Evolutionary conservation across 2,329 filamentous ascomycete species (phyloP).

Genomic region (Lachnum nothofagi): DNA sequence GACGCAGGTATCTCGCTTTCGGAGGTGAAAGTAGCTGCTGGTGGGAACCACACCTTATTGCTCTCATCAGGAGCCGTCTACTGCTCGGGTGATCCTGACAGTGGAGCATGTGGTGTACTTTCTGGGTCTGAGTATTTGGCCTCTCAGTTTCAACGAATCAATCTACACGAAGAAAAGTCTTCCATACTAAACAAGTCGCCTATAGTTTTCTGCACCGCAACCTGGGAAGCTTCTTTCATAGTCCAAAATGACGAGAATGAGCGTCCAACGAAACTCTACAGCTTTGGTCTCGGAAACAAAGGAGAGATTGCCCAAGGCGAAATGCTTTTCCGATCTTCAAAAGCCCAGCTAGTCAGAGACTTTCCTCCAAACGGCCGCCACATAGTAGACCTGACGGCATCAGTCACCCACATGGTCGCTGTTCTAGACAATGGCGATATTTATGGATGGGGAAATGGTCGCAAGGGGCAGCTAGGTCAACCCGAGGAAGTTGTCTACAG

Average conservation of each 20-base stretch:
- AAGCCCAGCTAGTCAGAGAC: conserved; percentile 46
- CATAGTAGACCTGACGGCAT: conserved; percentile 63
- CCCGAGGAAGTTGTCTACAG: conserved; percentile 48
- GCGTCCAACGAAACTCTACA: conserved; percentile 49
- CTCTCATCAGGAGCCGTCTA: conserved; percentile 59
- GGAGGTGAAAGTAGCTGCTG: conserved; percentile 41
- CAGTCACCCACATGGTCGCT: conserved; percentile 71
- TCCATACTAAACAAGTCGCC: conserved; percentile 26
- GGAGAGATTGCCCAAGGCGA: conserved; percentile 67
- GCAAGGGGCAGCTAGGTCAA: conserved; percentile 76
- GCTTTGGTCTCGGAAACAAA: conserved; percentile 60
- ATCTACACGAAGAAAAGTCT: conserved; percentile 16
- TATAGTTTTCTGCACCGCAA: conserved; percentile 56
- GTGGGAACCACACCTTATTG: conserved; percentile 83
- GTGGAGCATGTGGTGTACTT: conserved; percentile 48
- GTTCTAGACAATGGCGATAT: conserved; percentile 70
- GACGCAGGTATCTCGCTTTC: conserved; percentile 35
- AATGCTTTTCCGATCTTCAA: conserved; percentile 44
- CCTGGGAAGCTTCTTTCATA: conserved; percentile 71
- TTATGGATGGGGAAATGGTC: conserved; percentile 83
- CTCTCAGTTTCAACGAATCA: conserved; percentile 19
- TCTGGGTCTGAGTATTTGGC: conserved; percentile 6
- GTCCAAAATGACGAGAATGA: conserved; percentile 44
- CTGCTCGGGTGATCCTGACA: conserved; percentile 56
- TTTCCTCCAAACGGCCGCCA: conserved; percentile 59